These are phyloP conservation scores for Infundibulicybe gibba DNA, from an alignment of 768 basidiomycete genomes.

Conservation along the genomic window DNA sequence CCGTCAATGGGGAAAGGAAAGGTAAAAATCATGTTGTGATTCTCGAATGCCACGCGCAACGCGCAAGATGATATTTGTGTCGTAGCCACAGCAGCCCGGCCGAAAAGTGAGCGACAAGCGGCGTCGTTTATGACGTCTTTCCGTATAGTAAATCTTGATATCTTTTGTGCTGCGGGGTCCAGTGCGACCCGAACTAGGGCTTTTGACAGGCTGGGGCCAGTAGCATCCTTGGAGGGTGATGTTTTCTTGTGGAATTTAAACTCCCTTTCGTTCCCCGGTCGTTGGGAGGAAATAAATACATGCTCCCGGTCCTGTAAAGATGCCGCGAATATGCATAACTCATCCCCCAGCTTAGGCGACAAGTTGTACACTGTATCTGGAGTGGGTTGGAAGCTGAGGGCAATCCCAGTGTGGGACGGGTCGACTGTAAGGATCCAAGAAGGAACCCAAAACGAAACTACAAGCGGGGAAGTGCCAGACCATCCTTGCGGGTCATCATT, in stretches of 20 bases:
- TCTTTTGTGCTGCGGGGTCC: background rate
- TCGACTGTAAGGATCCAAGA: conserved; percentile 23
- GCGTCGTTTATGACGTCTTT: conserved; percentile 14
- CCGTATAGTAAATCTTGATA: conserved; percentile 13
- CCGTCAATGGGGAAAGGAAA: conserved; percentile 45
- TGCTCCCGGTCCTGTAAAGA: conserved; percentile 20
- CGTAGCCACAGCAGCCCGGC: conserved; percentile 15
- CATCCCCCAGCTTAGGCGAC: conserved; percentile 19
- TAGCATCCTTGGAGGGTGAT: no score
- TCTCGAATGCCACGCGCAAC: conserved; percentile 24
- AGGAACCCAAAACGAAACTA: conserved; percentile 31
- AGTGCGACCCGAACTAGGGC: background rate
- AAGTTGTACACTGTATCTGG: conserved; percentile 9
- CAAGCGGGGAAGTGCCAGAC: conserved; percentile 27
- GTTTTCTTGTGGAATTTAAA: background rate
- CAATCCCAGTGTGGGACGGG: conserved; percentile 14
- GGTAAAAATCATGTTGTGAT: conserved; percentile 18
- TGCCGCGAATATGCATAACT: conserved; percentile 21
- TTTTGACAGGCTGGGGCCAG: background rate
- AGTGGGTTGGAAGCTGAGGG: conserved; percentile 23
- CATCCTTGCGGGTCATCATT: conserved; percentile 27
- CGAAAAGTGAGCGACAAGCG: conserved; percentile 13
- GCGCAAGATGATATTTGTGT: conserved; percentile 26
- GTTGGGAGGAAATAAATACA: conserved; percentile 25
- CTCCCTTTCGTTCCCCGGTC: conserved; percentile 18